Conservation (phyloP, 805 yeast species). For the Diddensiella transvaalensis region DNA sequence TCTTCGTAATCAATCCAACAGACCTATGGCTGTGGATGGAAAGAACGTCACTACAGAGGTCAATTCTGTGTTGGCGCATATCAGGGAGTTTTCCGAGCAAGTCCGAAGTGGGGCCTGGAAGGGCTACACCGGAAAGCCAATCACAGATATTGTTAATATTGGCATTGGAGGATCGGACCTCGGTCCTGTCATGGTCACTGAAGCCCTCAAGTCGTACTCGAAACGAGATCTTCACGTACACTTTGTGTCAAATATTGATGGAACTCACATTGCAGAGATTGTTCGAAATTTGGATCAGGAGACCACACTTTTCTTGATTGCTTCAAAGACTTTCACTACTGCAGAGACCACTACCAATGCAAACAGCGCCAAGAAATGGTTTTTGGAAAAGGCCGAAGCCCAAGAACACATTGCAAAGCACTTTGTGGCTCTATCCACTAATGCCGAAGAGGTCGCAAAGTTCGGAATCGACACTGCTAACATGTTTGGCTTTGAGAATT, state of each 20-base stretch:
- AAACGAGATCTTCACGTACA: constrained; percentile 68
- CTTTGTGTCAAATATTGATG: constrained; percentile 97
- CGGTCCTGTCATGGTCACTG: constrained; percentile 99
- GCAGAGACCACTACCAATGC: constrained; percentile 98
- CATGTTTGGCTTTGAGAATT: constrained; percentile 97
- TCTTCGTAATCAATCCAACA: constrained; percentile 85
- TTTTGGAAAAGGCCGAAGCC: constrained; percentile 68
- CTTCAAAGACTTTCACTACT: constrained; percentile 98
- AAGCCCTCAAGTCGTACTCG: constrained; percentile 89
- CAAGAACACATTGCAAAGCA: constrained; percentile 84
- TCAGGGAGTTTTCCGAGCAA: constrained; percentile 89
- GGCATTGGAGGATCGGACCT: constrained; percentile 99
- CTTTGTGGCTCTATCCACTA: constrained; percentile 94
- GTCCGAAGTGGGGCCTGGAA: constrained; percentile 94
- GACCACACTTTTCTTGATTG: constrained; percentile 80
- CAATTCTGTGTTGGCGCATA: constrained; percentile 85
- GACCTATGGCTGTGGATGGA: constrained; percentile 86
- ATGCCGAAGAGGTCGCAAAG: constrained; percentile 83
- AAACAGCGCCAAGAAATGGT: constrained; percentile 92
- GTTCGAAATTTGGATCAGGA: constrained; percentile 77
- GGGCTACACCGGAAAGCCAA: constrained; percentile 93
- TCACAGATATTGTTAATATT: constrained; percentile 92
- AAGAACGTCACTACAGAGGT: constrained; percentile 87
- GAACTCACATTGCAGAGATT: constrained; percentile 93
- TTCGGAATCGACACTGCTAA: constrained; percentile 97